Conservation (phyloP, 2,329 filamentous ascomycete genomes). For the Colletotrichum kahawae region DNA sequence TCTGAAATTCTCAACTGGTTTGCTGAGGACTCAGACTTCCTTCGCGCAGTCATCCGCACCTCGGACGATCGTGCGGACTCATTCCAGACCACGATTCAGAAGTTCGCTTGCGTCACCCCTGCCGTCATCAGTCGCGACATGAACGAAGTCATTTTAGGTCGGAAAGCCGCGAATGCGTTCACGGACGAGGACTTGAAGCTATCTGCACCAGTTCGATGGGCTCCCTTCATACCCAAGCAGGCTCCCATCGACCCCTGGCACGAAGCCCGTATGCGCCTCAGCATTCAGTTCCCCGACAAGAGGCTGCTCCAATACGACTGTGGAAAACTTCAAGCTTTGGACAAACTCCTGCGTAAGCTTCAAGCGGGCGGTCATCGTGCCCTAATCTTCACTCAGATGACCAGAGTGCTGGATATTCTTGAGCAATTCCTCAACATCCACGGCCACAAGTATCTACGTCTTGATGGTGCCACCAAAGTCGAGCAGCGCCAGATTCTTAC, state of each 20-base stretch:
- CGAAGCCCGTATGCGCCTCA: conserved; percentile 87
- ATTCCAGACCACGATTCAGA: conserved; percentile 78
- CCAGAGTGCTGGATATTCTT: conserved; percentile 94
- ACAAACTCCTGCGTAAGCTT: conserved; percentile 82
- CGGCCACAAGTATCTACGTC: conserved; percentile 92
- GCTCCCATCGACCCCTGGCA: conserved; percentile 82
- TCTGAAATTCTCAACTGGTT: conserved; percentile 76
- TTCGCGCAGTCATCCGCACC: conserved; percentile 74
- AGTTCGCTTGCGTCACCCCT: conserved; percentile 92
- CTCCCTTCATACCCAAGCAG: conserved; percentile 61
- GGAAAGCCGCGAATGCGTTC: conserved; percentile 61
- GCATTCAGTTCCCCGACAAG: conserved; percentile 96
- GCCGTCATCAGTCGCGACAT: conserved; percentile 84
- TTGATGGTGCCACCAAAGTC: conserved; percentile 96
- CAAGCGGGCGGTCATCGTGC: conserved; percentile 91
- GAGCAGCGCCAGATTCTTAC: conserved; percentile 95
- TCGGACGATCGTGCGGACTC: conserved; percentile 74
- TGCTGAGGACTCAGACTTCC: conserved; percentile 68
- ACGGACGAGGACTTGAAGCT: conserved; percentile 61
- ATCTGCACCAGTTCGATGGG: conserved; percentile 60
- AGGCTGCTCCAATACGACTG: conserved; percentile 97
- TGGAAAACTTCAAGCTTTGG: conserved; percentile 91
- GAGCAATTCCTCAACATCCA: conserved; percentile 99
- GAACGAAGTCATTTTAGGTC: conserved; percentile 69
- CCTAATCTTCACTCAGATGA: conserved; percentile 99